Conservation (phyloP, 352 stramenopile species). For the Globisporangium barbulae region DNA sequence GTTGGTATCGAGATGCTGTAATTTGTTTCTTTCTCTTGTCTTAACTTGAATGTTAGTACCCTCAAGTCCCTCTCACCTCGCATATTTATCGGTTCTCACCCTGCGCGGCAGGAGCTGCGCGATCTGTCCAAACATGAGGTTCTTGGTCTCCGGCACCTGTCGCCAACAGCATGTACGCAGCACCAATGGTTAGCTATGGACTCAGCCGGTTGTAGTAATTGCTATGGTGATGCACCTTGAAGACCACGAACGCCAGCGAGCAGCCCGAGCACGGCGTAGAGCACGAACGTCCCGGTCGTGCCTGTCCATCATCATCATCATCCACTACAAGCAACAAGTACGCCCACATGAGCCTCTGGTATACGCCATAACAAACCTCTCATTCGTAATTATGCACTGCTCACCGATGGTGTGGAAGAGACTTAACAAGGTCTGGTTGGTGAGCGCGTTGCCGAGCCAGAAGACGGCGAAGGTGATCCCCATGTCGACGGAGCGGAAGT, state of each 20-base stretch:
- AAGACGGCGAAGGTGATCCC: slow-evolving; percentile 68
- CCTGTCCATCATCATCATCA: slow-evolving; percentile 13
- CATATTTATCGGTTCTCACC: no score
- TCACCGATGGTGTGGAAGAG: slow-evolving; percentile 46
- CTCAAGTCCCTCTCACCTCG: no score
- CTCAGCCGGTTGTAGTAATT: neutral
- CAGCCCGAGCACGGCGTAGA: slow-evolving; percentile 39
- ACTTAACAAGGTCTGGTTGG: slow-evolving; percentile 69
- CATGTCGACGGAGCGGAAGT: slow-evolving; percentile 73
- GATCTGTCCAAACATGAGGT: slow-evolving; percentile 68
- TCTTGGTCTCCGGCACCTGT: slow-evolving; percentile 59
- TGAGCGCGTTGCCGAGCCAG: slow-evolving; percentile 61
- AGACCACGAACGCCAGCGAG: slow-evolving; percentile 48
- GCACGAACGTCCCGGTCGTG: slow-evolving; percentile 43
- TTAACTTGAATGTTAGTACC: no score
- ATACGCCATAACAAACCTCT: neutral
- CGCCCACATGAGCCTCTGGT: neutral
- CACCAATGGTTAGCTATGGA: neutral
- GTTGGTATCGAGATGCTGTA: no score
- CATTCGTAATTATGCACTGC: slow-evolving; percentile 9
- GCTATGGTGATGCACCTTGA: slow-evolving; percentile 30
- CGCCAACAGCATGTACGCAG: no score
- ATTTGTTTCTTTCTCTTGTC: no score
- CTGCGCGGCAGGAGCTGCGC: slow-evolving; percentile 32
- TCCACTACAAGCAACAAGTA: no score